Percentiles rank a stretch among this genome's conserved stretches.
These are phyloP conservation scores for Metarhizium sp. DNA, from an alignment of 2,329 filamentous ascomycete species.

Conservation along the genomic window DNA sequence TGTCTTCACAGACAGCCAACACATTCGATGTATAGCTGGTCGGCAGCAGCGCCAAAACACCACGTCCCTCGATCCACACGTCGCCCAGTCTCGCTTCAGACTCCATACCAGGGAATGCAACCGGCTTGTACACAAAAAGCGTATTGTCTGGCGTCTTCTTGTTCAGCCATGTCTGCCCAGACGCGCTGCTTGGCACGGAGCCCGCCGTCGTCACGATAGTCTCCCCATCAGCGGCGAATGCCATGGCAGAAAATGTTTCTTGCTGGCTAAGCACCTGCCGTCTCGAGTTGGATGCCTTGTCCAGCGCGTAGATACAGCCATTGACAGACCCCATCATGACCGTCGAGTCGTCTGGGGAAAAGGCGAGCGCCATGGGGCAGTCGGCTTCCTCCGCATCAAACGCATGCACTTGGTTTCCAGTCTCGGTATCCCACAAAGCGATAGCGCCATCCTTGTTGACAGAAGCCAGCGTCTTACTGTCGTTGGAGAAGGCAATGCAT, in stretches of 20 bases:
- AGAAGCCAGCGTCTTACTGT: constrained; percentile 10
- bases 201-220: constrained; percentile 7
- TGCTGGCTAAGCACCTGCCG: constrained; percentile 6
- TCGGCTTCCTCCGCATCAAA: constrained; percentile 3
- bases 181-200: constrained; percentile 1
- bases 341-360: constrained; percentile 3
- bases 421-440: constrained; percentile 9
- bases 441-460: constrained; percentile 7
- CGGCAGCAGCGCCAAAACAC: constrained; percentile 6
- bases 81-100: constrained; percentile 6
- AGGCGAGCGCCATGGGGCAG: constrained; percentile 3
- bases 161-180: constrained; percentile 2
- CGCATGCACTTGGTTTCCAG: constrained; percentile 2
- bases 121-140: constrained; percentile 8
- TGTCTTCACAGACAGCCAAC: constrained; percentile 6
- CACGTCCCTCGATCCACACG: constrained; percentile 7
- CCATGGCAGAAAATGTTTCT: constrained; percentile 7
- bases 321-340: constrained; percentile 4
- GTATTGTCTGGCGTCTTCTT: constrained; percentile 4
- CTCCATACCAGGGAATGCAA: constrained; percentile 8
- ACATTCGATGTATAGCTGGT: constrained; percentile 5
- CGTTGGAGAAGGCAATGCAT: constrained; percentile 10
- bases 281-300: constrained; percentile 1
- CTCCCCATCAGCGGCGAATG: constrained; percentile 2
- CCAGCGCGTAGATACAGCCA: constrained; percentile 7